Percentiles rank a stretch among this genome's conserved stretches.
Conservation (phyloP, 331 rosid species). For the Rosa hybrid region DNA sequence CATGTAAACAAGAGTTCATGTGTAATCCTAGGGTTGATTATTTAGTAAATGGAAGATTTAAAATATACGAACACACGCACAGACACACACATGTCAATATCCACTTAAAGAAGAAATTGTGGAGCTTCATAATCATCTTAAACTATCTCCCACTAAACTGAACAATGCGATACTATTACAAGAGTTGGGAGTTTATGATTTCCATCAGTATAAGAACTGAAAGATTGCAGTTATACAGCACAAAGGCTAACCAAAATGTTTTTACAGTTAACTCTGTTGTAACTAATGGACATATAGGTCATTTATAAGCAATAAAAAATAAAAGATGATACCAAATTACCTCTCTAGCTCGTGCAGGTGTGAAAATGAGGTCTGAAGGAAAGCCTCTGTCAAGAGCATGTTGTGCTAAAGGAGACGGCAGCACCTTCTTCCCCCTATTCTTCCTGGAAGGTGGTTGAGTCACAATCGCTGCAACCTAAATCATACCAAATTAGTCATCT, state of each 20-base stretch:
- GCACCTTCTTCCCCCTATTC: conserved; percentile 71
- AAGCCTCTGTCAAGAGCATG: conserved; percentile 84
- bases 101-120: neutral
- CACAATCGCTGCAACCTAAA: conserved; percentile 88
- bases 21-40: neutral
- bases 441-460: conserved; percentile 88
- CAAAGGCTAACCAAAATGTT: neutral
- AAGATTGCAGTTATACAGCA: neutral
- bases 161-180: neutral
- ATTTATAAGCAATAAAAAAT: too few relatives aligned
- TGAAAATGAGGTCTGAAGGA: conserved; percentile 70
- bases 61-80: neutral
- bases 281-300: neutral
- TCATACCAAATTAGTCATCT: conserved; percentile 15
- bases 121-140: neutral
- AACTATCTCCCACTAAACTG: neutral
- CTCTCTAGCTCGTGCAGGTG: conserved; percentile 70
- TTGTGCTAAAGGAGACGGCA: conserved; percentile 76
- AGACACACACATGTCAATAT: neutral
- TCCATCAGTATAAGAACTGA: neutral
- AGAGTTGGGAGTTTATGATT: neutral
- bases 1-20: neutral
- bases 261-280: neutral
- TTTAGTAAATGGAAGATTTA: neutral
- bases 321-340: conserved; percentile 25